Percentiles rank a stretch among this genome's conserved stretches.
phyloP scores from a whole-genome alignment of 2,329 filamentous ascomycete species.

The Arachnopeziza araneosa region DNA sequence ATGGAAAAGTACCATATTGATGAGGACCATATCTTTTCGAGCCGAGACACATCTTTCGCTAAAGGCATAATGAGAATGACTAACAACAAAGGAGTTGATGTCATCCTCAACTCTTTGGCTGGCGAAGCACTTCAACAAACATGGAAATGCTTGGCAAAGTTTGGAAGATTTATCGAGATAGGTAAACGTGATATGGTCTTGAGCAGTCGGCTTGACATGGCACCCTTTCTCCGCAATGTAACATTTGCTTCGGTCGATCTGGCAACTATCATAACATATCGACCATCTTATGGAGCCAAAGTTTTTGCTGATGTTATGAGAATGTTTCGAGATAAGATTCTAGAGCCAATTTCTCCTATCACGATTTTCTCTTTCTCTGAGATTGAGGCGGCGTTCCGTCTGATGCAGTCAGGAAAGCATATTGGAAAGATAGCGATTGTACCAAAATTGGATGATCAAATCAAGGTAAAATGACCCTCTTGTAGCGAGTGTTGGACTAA shows the following conservation, averaged over 20 bases:
- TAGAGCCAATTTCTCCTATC: not conserved
- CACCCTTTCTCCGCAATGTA: not conserved
- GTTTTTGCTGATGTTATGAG: not conserved
- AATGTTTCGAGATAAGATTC: not conserved
- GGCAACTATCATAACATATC: not conserved
- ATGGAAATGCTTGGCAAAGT: not conserved
- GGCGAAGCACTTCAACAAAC: not conserved
- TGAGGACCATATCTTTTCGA: not conserved
- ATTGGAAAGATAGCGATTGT: not conserved
- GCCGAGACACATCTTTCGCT: not conserved
- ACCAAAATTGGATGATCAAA: not conserved
- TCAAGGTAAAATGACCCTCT: not conserved
- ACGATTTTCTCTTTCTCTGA: not conserved
- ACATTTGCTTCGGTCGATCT: not conserved
- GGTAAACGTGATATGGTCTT: not conserved
- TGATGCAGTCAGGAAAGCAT: constrained; percentile 1
- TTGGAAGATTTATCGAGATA: not conserved
- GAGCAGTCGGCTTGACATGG: constrained; percentile 12
- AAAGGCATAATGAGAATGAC: not conserved
- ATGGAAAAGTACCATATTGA: not conserved
- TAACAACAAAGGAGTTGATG: not conserved
- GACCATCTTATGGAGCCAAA: not conserved
- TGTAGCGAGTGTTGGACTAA: not conserved
- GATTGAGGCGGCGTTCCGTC: not conserved
- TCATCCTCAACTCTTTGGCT: not conserved